Base-by-base conservation (phyloP, 192 early-diverging fungal genomes). In the Podila verticillata region DNA sequence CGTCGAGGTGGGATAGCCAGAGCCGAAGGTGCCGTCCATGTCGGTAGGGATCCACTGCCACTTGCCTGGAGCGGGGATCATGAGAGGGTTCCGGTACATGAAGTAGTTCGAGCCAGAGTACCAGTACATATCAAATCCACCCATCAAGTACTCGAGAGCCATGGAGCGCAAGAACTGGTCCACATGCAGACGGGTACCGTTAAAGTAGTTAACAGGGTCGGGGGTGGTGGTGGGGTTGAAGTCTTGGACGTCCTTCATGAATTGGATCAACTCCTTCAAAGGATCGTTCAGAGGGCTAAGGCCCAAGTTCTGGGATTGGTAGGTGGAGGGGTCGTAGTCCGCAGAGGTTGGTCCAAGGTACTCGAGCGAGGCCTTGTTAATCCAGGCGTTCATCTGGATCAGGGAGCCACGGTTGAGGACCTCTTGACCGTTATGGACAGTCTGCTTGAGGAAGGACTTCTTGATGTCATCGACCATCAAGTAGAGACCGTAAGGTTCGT, bases 381-480 rank as follows among this genome's bases (percentile, higher is more conserved):
- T 66, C 19, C 64, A 74, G 4, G 77, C 84, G 57, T 86, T 82
- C 51, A 74, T 82, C 68, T 85, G 72, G 32, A 85, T 65, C 0
- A 81, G 30, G 15, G 61, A 48, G 28, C 82, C 82, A 35, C 63
- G 30, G 1, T 6, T 22, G 28, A 74, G 39, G 7, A 28, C 28
- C 1, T 30, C 12, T 34, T 74, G 48, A 17, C 75, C 71, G 28
- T 57, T 67, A 49, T 83, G 72, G 28, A 87, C 66, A 20, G 74
- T 80, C 32, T 75, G 74, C 48, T 75, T 66, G 3, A 81, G 30
- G 73, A 82, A 87, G 15, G 80, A 75, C 49, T 83, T 74, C 15
- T 81, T 68, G 65, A 82, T 84, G 20, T 78, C 75, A 49, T 87
- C 85, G 20, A 87, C 78, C 32, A 84, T 63, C 29, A 82, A 29